Evolutionary conservation across 1,284 basidiomycete species (phyloP), one percentile per base, ranked within the genome.

Genomic region (Albatrellus sp.): DNA sequence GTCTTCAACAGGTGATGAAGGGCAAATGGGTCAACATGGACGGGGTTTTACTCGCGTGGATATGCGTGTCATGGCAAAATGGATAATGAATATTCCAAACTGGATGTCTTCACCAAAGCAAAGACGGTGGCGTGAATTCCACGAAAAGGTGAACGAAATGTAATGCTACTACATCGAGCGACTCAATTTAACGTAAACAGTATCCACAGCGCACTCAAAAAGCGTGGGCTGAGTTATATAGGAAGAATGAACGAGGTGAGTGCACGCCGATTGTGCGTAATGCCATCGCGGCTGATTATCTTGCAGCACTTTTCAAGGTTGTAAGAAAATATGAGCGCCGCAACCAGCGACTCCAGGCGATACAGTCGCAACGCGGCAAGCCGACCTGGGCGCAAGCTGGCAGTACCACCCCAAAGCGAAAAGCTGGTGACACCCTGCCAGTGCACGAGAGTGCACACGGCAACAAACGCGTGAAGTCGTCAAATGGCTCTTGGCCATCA

Each of bases 31-130:
- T 10, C 54, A 53, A 42, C 61, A 57, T 43, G 71, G 76, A 8
- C 58, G 57, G 20, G 46, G 67, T 4, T 76, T 75, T 51, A 73
- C 68, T 17, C 64, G 65, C 16, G 73, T 73, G n/a, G 81, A 83
- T 55, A 58, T 71, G 46, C 70, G 73, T 48, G 63, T 71, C 40
- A 62, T 74, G 40, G 75, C 78, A 11, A 72, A 69, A 50, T 70
- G 78, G 56, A 69, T 80, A 20, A 70, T 70, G 12, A 35, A 36
- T 28, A 16, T 44, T 62, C 58, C 63, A 2, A 56, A 69, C 46
- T 81, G 73, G 65, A 55, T 66, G 24, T 52, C 55, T 31, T 58
- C 64, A 50, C 54, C 61, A n/a, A 67, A 60, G 45, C 70, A 72
- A 32, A 68, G 69, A 52, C 84, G 77, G 77, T 61, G 63, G 1